Evolutionary conservation across 495 filamentous ascomycete genomes (phyloP), one percentile per base, ranked within the genome.

Genomic region (Terfezia claveryi): DNA sequence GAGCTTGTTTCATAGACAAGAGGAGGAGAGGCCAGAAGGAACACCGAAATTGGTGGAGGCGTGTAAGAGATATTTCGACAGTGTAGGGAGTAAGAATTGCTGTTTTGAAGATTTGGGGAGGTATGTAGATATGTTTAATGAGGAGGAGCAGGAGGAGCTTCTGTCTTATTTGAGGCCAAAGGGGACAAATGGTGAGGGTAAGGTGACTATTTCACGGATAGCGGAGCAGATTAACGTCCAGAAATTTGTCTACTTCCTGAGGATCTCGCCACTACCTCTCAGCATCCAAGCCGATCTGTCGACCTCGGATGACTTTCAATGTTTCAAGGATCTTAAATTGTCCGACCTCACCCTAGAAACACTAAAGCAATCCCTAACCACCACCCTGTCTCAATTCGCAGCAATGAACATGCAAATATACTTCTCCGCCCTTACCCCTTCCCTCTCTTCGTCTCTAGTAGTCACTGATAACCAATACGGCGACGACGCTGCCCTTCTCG

Each of bases 201-300:
- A 60, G 3, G 56, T 70, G 37, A 68, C 74, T 50, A 61, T 69
- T 7, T 61, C 61, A 53, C 14, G 41, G 17, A 20, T 46, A 14
- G 41, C 41, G 8, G 17, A 20, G 41, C 41, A 46, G 41, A 76
- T 77, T 58, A 80, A 80, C 58, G 67, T 69, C 20, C 66, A 77
- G 37, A 80, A 79, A 54, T 61, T 77, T 32, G 69, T 76, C n/a
- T 80, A 79, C 57, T 71, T 74, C 52, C 67, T 78, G 38, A 62
- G 66, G 4, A 59, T 76, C 37, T 72, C 72, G 1, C 63, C 62
- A 14, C 57, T 65, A 23, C 27, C 58, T 11, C 57, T 53, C 16
- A 62, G 52, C 20, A 38, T 38, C 23, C 41, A 50, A 8, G 9
- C 38, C 17, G 46, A 57, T 38, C 37, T 54, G 32, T 54, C 57